phyloP scores from a whole-genome alignment of 2,329 filamentous ascomycete species.

The Cladosporium sp. region DNA sequence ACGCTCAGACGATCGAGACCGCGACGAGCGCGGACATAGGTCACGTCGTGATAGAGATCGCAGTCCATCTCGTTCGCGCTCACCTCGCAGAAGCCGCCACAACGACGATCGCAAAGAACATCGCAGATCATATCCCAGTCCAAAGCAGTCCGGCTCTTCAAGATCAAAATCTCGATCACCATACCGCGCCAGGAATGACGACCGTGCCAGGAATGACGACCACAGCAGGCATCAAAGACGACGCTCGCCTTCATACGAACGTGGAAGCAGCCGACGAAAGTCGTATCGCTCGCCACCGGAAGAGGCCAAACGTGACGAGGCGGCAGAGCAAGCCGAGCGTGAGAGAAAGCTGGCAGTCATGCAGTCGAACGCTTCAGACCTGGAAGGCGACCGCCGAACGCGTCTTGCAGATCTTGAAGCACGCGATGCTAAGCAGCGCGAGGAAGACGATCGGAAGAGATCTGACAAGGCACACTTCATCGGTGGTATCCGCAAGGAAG shows the following conservation, averaged over 20 bases:
- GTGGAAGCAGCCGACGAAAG: conserved; percentile 17
- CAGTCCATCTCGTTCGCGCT: conserved; percentile 33
- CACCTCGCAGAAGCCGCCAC: conserved; percentile 35
- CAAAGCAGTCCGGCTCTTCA: conserved; percentile 32
- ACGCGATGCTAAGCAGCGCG: conserved; percentile 59
- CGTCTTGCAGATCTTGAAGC: conserved; percentile 64
- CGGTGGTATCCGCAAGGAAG: conserved; percentile 29
- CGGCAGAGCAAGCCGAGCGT: conserved; percentile 31
- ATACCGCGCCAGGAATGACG: conserved; percentile 21
- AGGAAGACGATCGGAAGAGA: conserved; percentile 57
- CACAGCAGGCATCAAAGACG: conserved; percentile 14
- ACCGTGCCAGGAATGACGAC: conserved; percentile 15
- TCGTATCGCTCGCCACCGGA: conserved; percentile 26
- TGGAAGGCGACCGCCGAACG: conserved; percentile 66
- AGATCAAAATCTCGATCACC: conserved; percentile 32
- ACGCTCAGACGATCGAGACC: conserved; percentile 16
- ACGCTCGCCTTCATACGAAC: conserved; percentile 20
- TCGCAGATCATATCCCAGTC: conserved; percentile 31
- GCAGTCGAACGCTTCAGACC: conserved; percentile 47
- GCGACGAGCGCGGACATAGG: conserved; percentile 19
- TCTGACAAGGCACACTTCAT: conserved; percentile 35
- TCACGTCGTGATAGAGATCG: conserved; percentile 25
- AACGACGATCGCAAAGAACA: conserved; percentile 29
- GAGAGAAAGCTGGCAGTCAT: conserved; percentile 37
- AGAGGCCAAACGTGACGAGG: conserved; percentile 14